Percentiles rank a stretch among this genome's conserved stretches.
These are phyloP conservation scores for Peterozyma toletana DNA, from an alignment of 805 yeast genomes.

Conservation along the genomic window DNA sequence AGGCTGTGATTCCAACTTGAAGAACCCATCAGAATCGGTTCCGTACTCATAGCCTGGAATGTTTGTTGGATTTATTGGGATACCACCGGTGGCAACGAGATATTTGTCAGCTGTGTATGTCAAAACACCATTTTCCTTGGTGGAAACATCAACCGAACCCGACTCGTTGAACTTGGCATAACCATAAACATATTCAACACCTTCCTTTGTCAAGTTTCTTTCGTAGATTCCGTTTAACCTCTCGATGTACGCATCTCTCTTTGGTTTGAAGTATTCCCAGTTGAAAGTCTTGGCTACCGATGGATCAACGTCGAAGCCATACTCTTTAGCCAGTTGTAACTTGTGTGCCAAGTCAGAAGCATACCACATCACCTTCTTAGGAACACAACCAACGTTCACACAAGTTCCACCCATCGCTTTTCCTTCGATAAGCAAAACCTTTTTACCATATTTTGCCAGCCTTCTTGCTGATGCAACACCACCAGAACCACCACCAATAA, in stretches of 20 bases:
- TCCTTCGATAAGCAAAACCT: slow-evolving; percentile 75
- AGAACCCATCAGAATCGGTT: slow-evolving; percentile 86
- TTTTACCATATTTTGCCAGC: slow-evolving; percentile 91
- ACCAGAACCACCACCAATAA: slow-evolving; percentile 98
- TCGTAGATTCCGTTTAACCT: slow-evolving; percentile 92
- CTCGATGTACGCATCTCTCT: slow-evolving; percentile 86
- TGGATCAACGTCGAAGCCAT: slow-evolving; percentile 65
- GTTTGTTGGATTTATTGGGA: slow-evolving; percentile 59
- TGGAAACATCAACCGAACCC: slow-evolving; percentile 73
- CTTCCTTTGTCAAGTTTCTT: slow-evolving; percentile 79
- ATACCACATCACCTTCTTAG: slow-evolving; percentile 98
- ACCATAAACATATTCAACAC: slow-evolving; percentile 82
- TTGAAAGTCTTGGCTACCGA: slow-evolving; percentile 57
- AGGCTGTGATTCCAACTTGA: slow-evolving; percentile 75
- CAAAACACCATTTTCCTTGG: slow-evolving; percentile 45
- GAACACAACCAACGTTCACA: slow-evolving; percentile 99
- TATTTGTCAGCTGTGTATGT: slow-evolving; percentile 74
- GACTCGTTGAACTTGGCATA: slow-evolving; percentile 69
- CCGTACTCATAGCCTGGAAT: slow-evolving; percentile 83
- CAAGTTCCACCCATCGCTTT: slow-evolving; percentile 93
- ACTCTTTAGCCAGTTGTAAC: slow-evolving; percentile 67
- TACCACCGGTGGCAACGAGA: slow-evolving; percentile 91
- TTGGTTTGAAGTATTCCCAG: slow-evolving; percentile 76
- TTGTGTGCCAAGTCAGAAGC: slow-evolving; percentile 85
- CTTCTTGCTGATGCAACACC: slow-evolving; percentile 98